These are phyloP conservation scores for Trichoderma atroviride DNA, from an alignment of 2,329 filamentous ascomycete species.

Conservation along the genomic window DNA sequence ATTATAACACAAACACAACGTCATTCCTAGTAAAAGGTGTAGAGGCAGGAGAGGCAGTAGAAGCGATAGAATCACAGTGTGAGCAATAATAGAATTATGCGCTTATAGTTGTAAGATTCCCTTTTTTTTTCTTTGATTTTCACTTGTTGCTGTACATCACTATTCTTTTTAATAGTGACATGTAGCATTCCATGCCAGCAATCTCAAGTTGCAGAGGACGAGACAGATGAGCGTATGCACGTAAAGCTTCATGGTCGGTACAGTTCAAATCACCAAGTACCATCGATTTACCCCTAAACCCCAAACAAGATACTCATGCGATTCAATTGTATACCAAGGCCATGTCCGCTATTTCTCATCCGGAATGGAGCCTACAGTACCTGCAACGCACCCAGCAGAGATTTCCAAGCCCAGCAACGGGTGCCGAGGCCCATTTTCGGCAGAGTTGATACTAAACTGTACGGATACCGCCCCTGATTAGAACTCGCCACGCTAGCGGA, in stretches of 20 bases:
- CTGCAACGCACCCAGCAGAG: neutral
- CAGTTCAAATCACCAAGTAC: neutral
- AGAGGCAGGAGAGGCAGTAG: no score
- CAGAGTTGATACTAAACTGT: neutral
- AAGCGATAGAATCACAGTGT: no score
- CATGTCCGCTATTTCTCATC: neutral
- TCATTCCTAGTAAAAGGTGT: no score
- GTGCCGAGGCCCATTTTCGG: conserved; percentile 17
- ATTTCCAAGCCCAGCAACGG: neutral
- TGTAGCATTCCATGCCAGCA: neutral
- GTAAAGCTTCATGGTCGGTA: neutral
- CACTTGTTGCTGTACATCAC: neutral
- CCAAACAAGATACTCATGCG: neutral
- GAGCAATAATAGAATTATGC: no score
- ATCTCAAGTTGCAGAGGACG: neutral
- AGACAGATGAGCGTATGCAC: neutral
- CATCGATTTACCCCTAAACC: neutral
- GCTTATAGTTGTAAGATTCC: no score
- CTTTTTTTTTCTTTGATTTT: no score
- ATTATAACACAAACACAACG: no score
- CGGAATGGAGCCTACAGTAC: neutral
- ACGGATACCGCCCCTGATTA: neutral
- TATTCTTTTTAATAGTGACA: neutral
- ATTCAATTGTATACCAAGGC: neutral
- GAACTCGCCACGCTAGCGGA: conserved; percentile 8